These are phyloP conservation scores for Yamadazyma siamensis DNA, from an alignment of 1,139 yeast genomes.

Conservation along the genomic window DNA sequence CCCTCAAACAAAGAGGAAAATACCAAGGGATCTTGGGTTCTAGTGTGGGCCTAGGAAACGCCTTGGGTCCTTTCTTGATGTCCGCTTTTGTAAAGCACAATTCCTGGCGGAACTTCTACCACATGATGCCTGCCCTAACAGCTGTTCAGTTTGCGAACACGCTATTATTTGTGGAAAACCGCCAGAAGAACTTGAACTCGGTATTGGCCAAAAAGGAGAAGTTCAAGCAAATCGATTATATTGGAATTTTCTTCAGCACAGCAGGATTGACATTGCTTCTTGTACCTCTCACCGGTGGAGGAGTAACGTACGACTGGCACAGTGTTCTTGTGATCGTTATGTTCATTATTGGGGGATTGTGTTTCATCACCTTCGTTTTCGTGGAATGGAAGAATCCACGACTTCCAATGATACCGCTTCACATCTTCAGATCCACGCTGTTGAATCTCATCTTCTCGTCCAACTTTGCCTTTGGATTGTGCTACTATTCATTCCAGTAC, in stretches of 20 bases:
- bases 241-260: slow-evolving; percentile 45
- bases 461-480: slow-evolving; percentile 48
- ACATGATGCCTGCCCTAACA: slow-evolving; percentile 44
- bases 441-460: slow-evolving; percentile 40
- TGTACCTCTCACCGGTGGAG: slow-evolving; percentile 56
- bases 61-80: slow-evolving; percentile 54
- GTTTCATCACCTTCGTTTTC: slow-evolving; percentile 36
- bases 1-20: slow-evolving; percentile 42
- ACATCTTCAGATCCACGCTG: slow-evolving; percentile 35
- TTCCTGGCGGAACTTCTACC: slow-evolving; percentile 52
- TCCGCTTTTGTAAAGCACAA: slow-evolving; percentile 43
- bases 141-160: slow-evolving; percentile 24
- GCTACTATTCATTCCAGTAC: slow-evolving; percentile 42
- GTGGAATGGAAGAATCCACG: slow-evolving; percentile 47
- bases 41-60: slow-evolving; percentile 52
- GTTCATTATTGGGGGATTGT: slow-evolving; percentile 44
- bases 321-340: slow-evolving; percentile 44
- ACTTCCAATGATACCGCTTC: slow-evolving; percentile 57
- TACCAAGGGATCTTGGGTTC: slow-evolving; percentile 49
- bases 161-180: slow-evolving; percentile 22
- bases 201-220: slow-evolving; percentile 28
- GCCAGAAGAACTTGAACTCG: slow-evolving; percentile 15
- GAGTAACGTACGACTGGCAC: slow-evolving; percentile 50
- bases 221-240: slow-evolving; percentile 43
- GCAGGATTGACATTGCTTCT: slow-evolving; percentile 43